phyloP scores from a whole-genome alignment of 1,139 yeast species.

The Diutina neorugosa region DNA sequence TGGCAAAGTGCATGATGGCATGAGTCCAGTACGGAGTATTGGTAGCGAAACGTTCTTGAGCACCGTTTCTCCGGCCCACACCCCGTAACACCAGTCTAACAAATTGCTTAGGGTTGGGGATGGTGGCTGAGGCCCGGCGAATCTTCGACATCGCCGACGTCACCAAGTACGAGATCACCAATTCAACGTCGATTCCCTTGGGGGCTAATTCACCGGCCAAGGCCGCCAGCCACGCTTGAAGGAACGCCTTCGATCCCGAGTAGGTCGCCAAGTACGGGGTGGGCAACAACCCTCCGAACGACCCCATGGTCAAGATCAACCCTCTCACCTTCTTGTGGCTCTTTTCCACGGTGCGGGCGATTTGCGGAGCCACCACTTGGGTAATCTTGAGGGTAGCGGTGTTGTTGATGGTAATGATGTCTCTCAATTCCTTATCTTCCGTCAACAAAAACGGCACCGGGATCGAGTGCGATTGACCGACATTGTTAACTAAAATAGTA shows the following conservation, averaged over 20 bases:
- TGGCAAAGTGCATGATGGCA: constrained; percentile 81
- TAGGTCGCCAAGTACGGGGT: constrained; percentile 88
- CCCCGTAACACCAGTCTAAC: constrained; percentile 55
- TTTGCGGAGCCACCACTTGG: constrained; percentile 58
- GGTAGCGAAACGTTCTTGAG: constrained; percentile 83
- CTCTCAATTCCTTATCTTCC: constrained; percentile 53
- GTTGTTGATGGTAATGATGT: constrained; percentile 78
- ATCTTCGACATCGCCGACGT: constrained; percentile 95
- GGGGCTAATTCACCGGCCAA: constrained; percentile 74
- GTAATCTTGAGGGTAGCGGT: constrained; percentile 78
- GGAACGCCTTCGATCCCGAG: constrained; percentile 92
- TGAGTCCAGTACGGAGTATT: constrained; percentile 90
- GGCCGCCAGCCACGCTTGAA: constrained; percentile 87
- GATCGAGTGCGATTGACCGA: constrained; percentile 87
- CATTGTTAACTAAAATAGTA: constrained; percentile 76
- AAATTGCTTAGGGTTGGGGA: constrained; percentile 76
- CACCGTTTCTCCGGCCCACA: constrained; percentile 82
- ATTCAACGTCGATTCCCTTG: constrained; percentile 69
- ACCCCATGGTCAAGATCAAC: constrained; percentile 86
- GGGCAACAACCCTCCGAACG: constrained; percentile 90
- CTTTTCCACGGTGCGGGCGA: constrained; percentile 38
- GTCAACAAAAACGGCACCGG: constrained; percentile 92
- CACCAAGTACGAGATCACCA: constrained; percentile 81
- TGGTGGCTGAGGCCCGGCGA: constrained; percentile 56
- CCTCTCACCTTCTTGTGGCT: constrained; percentile 39